Conservation (phyloP, 257 asterid genomes). For the Solanum tacnaense region DNA sequence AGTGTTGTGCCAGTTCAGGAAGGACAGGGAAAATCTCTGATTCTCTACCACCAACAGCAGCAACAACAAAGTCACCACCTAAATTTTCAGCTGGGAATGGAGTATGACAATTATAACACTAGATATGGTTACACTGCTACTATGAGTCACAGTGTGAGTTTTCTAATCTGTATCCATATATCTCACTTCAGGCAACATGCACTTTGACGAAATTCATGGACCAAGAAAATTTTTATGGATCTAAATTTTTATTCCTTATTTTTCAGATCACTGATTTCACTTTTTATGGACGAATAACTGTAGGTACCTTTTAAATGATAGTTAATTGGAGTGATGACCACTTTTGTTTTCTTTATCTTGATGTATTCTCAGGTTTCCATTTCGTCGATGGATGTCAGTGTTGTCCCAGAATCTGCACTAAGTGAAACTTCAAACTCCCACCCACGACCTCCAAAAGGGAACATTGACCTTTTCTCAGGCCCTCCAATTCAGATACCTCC, state of each 20-base stretch:
- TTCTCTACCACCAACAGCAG: conserved; percentile 2
- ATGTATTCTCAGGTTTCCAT: conserved; percentile 35
- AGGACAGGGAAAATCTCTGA: conserved; percentile 1
- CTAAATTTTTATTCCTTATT: background rate
- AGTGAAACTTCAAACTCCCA: conserved; percentile 39
- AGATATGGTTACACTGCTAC: conserved; percentile 32
- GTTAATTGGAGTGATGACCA: background rate
- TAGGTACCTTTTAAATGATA: background rate
- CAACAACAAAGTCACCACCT: conserved; percentile 16
- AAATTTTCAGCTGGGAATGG: conserved; percentile 25
- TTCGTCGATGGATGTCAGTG: conserved; percentile 47
- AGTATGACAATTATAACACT: conserved; percentile 24
- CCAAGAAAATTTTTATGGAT: background rate
- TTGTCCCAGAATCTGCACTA: conserved; percentile 48
- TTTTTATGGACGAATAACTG: background rate
- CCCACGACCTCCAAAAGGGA: conserved; percentile 40
- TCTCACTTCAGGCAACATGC: background rate
- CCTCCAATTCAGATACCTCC: conserved; percentile 29
- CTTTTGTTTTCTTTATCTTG: background rate
- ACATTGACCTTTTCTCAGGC: conserved; percentile 45
- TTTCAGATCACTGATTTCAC: background rate
- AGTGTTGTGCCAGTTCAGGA: conserved; percentile 39
- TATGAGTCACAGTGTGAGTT: conserved; percentile 44
- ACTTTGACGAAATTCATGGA: background rate
- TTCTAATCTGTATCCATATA: background rate